Evolutionary conservation across 1,139 yeast genomes (phyloP), one percentile per base, ranked within the genome.

Genomic region (Nakaseomyces bracarensis): DNA sequence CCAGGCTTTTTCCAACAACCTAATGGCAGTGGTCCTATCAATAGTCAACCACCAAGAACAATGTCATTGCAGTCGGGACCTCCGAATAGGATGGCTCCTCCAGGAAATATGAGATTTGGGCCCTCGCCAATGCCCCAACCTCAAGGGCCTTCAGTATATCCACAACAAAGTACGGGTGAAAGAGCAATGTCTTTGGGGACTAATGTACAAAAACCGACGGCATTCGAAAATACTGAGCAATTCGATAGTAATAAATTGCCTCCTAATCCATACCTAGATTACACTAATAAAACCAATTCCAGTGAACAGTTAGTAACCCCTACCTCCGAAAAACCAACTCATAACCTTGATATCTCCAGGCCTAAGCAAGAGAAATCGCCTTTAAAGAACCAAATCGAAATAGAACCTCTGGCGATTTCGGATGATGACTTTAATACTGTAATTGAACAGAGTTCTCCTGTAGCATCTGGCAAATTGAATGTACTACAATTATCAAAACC

Each of bases 401-500:
- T 39, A 18, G 34, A 27, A 23, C 20, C 31, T 3, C n/a, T 33
- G 26, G 9, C 28, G 13, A 15, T 35, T 41, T 14, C 39, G n/a
- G 36, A 33, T 3, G 26, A 33, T 8, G 36, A 33, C 16, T 20
- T 20, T 8, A 20, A 20, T 4, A 13, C 9, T 21, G 16, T 13
- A 4, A 15, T 16, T 16, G 39, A 36, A 13, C 26, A 36, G 15
- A 37, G 33, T 13, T 35, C 42, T 13, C 35, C 40, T 22, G 23
- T 43, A 14, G 42, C 45, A 14, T 47, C 41, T 19, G 51, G 49
- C 1, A 53, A 52, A 36, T 35, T 57, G 34, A 55, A 53, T 39
- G 51, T 57, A 15, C 28, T 57, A 21, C 49, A 55, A 39, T 39
- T 57, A 15, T 54, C 60, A 2, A 48, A 45, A 23, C 58, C 54